A percentile compares a stretch with the other conserved stretches of the same genome.
Conservation (phyloP, 164 flowering plant species). For the Dillenia turbinata region DNA sequence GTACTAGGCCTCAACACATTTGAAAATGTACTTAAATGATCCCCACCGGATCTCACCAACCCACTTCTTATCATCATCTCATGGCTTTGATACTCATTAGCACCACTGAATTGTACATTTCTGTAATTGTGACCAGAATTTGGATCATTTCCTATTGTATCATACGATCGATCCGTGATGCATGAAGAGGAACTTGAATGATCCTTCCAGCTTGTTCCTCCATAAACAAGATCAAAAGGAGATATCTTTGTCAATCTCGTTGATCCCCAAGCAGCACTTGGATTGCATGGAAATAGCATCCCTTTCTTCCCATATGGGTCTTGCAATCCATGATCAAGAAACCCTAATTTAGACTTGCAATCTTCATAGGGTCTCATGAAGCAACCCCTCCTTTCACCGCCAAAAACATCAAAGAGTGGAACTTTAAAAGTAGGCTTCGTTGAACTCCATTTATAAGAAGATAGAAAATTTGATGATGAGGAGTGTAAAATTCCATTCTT, state of each 20-base stretch:
- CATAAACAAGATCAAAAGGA: not conserved
- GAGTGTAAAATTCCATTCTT: not conserved
- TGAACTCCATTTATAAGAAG: too few relatives aligned
- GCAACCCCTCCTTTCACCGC: too few relatives aligned
- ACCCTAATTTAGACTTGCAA: too few relatives aligned
- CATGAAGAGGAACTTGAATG: not conserved
- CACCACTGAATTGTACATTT: slow-evolving; percentile 1
- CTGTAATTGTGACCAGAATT: not conserved
- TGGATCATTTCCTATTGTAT: not conserved
- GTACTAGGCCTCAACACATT: not conserved
- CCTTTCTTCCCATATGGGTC: too few relatives aligned
- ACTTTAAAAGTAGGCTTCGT: too few relatives aligned
- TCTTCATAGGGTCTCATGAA: too few relatives aligned
- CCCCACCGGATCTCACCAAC: not conserved
- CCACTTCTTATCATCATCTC: not conserved
- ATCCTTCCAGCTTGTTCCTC: not conserved
- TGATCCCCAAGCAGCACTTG: not conserved
- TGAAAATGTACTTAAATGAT: not conserved
- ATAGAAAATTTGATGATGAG: too few relatives aligned
- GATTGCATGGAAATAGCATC: not conserved
- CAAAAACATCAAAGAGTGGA: too few relatives aligned
- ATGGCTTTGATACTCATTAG: slow-evolving; percentile 4
- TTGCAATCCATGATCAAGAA: too few relatives aligned
- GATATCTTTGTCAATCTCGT: not conserved
- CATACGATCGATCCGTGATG: not conserved